phyloP scores from a whole-genome alignment of 2,329 filamentous ascomycete genomes.

The Xylaria sp. region DNA sequence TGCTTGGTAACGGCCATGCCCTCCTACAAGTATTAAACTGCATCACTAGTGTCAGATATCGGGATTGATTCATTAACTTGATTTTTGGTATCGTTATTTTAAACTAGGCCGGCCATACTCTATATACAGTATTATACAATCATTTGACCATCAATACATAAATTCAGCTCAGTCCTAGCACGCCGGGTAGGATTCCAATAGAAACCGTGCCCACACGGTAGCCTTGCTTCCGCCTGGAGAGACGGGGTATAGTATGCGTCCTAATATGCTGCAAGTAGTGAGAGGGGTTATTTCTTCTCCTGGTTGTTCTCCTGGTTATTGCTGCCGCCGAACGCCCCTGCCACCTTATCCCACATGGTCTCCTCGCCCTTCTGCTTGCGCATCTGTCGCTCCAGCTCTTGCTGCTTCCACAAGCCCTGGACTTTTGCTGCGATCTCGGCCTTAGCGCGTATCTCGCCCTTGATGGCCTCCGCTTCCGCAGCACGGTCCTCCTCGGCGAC shows the following conservation, averaged over 20 bases:
- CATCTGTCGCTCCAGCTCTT: constrained; percentile 64
- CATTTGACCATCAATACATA: constrained; percentile 1
- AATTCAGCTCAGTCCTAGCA: not conserved
- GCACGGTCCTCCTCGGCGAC: constrained; percentile 68
- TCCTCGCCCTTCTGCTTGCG: constrained; percentile 67
- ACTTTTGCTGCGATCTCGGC: constrained; percentile 68
- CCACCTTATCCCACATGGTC: constrained; percentile 57
- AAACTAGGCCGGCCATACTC: not conserved
- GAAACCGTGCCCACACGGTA: not conserved
- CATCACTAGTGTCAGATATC: not conserved
- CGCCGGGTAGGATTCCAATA: not conserved
- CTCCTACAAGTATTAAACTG: not conserved
- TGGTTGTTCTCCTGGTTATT: constrained; percentile 33
- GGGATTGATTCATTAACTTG: constrained; percentile 10
- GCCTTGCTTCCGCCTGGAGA: not conserved
- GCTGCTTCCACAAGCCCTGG: constrained; percentile 65
- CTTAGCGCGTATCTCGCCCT: constrained; percentile 71
- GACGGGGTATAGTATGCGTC: not conserved
- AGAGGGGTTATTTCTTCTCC: constrained; percentile 38
- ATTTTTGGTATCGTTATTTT: constrained; percentile 16
- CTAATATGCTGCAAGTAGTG: too few species aligned
- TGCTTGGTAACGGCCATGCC: not conserved
- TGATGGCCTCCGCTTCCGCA: constrained; percentile 72
- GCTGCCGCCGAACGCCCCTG: constrained; percentile 46
- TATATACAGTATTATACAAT: constrained; percentile 38